Evolutionary conservation across 305 asterid species (phyloP), one percentile per base, ranked within the genome.

Genomic region (Ruellia speciosa): DNA sequence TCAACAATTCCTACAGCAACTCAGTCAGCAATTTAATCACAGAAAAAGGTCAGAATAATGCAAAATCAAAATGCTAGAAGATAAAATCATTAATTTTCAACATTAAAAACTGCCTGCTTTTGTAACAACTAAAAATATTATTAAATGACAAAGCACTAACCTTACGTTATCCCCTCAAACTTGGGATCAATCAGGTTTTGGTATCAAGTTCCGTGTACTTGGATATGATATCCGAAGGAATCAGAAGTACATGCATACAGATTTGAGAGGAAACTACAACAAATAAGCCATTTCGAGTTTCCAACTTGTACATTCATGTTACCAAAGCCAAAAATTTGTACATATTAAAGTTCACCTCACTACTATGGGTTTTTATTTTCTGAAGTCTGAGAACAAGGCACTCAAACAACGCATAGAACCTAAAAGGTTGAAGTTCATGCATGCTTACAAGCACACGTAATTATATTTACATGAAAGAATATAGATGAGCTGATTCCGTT

Each of bases 391-490:
- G n/a, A n/a, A n/a, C 49, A 54, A 62, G 34, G 54, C n/a, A 39
- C 15, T 31, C 2, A 14, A 37, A 33, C 34, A 28, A 40, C 52
- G 63, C 50, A 24, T 24, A 24, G 31, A 40, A 60, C 65, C 70
- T 62, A 56, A 60, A 66, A n/a, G 37, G 41, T 43, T 56, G 19
- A 31, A 59, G 11, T 60, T 45, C 66, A 58, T 47, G 56, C 67
- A 57, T 58, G 13, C 47, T 39, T 54, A 9, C 43, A 47, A 18
- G 49, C 24, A 9, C 15, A 9, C 34, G 4, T 0, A 14, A 40
- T 1, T 13, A 60, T 67, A 57, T 66, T 5, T 66, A 69, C 73
- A 70, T 3, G 37, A 13, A 39, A 63, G 56, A 56, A 24, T 17
- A 16, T n/a, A 40, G 16, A 43, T 14, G 18, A 24, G 54, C 16